Base-by-base conservation (phyloP, 805 yeast species). In the Candida suzukii region DNA sequence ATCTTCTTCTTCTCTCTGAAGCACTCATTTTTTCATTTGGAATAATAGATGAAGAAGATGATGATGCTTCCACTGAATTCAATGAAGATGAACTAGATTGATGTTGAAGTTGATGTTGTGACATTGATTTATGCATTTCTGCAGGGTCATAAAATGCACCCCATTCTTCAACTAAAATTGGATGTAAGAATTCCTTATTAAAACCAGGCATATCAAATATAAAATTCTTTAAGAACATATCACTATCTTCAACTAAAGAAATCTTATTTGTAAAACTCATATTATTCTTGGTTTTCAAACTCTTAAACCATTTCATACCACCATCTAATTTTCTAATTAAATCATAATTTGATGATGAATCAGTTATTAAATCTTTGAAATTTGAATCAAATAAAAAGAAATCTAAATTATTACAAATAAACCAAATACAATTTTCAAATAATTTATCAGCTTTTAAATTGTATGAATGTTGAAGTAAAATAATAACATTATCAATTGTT, bases 341-440 rank as follows among this genome's bases (percentile, higher is more conserved):
- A 19, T 45, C 52, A 6, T 28, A 27, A 7, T 50, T 48, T 3
- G 45, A 18, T 19, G 19, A 7, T 37, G 47, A 43, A 4, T 59
- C 56, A 10, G 54, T 53, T 1, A 71, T 46, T 26, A 68, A 43
- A 9, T 63, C 60, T 1, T 57, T 44, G 41, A 67, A 66, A 1
- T 61, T 60, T 19, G 28, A 21, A 34, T 78, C 80, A 40, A 77
- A 72, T 27, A 88, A 61, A 14, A 85, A 51, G 3, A 76, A 53
- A 25, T 80, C 88, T 41, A 84, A 61, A 54, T 87, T 86, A 47
- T 74, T 70, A 48, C 74, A 78, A 12, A 86, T 66, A 49, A 74
- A 83, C 80, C 87, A 80, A 21, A 80, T 63, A 53, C 95, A 76
- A 41, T 76, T 73, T 38, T 70, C 67, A 45, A 77, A 67, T 29